Conservation (phyloP, 495 filamentous ascomycete genomes). For the Diplogelasinospora grovesii region DNA sequence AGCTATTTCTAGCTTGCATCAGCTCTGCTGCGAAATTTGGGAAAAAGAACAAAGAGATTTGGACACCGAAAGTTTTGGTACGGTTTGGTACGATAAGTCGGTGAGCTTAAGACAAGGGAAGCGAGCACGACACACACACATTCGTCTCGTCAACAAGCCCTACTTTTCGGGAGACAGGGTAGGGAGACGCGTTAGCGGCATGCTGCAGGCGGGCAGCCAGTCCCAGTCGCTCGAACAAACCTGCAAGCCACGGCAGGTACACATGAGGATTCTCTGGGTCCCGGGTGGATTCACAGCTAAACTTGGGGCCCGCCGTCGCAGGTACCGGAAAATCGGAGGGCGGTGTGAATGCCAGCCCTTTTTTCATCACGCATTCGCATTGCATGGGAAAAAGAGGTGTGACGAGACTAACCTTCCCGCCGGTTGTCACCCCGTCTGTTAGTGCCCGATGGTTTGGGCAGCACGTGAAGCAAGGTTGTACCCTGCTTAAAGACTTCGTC, state of each 20-base stretch:
- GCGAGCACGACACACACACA: constrained; percentile 12
- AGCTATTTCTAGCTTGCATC: constrained; percentile 11
- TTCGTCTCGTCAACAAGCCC: constrained; percentile 16
- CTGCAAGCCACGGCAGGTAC: constrained; percentile 24
- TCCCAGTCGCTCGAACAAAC: constrained; percentile 8
- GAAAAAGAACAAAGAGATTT: constrained; percentile 8
- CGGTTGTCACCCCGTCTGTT: constrained; percentile 4
- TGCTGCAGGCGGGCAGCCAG: too few species aligned
- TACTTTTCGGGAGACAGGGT: constrained; percentile 19
- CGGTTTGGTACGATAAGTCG: constrained; percentile 25
- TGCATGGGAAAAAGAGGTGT: constrained; percentile 1
- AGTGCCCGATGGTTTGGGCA: constrained; percentile 11
- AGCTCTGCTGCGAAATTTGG: constrained; percentile 6
- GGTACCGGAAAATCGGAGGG: constrained; percentile 24
- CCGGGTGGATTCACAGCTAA: constrained; percentile 8
- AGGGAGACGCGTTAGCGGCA: constrained; percentile 20
- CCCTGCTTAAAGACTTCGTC: too few species aligned
- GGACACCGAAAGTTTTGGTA: constrained; percentile 22
- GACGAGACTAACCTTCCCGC: constrained; percentile 2
- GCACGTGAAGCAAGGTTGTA: constrained; percentile 22
- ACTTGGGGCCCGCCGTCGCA: constrained; percentile 8
- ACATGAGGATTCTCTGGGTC: constrained; percentile 15
- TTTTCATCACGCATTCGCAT: constrained; percentile 1
- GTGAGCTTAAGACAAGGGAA: constrained; percentile 27
- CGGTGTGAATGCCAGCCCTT: constrained; percentile 15